Percentiles rank a stretch among this genome's conserved stretches.
phyloP scores from a whole-genome alignment of 768 basidiomycete species.

The Mycena leptocephala region DNA sequence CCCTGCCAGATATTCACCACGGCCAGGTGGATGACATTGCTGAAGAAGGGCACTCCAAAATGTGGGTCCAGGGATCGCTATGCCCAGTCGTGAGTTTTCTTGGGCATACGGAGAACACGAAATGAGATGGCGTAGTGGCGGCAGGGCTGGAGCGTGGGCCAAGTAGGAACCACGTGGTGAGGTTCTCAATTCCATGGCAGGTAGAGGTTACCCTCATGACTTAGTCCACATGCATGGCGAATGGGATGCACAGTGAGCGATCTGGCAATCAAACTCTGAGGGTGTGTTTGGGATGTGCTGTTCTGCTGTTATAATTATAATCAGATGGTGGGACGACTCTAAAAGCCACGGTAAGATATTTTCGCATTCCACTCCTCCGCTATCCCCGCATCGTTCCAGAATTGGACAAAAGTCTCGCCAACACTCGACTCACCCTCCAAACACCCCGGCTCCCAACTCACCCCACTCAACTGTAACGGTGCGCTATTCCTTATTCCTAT shows the following conservation, averaged over 20 bases:
- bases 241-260: constrained; percentile 54
- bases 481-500: too few relatives aligned
- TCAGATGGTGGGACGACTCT: too few relatives aligned
- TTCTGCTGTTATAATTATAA: too few relatives aligned
- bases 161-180: constrained; percentile 57
- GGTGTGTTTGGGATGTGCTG: too few relatives aligned
- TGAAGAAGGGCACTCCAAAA: constrained; percentile 52
- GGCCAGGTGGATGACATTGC: constrained; percentile 55
- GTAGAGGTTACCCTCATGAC: constrained; percentile 50
- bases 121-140: constrained; percentile 33
- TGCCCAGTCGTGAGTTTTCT: constrained; percentile 49
- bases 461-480: too few relatives aligned
- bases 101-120: constrained; percentile 46
- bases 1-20: constrained; percentile 61
- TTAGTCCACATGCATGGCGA: constrained; percentile 50
- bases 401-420: too few relatives aligned
- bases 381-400: too few relatives aligned
- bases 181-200: constrained; percentile 51
- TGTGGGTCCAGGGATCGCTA: constrained; percentile 40
- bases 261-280: too few relatives aligned
- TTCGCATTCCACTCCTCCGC: too few relatives aligned
- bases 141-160: constrained; percentile 25
- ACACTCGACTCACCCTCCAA: too few relatives aligned
- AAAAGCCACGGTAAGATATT: too few relatives aligned
- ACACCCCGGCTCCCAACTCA: too few relatives aligned